These are phyloP conservation scores for Aspergillus hortae DNA, from an alignment of 2,329 filamentous ascomycete genomes.

Conservation along the genomic window DNA sequence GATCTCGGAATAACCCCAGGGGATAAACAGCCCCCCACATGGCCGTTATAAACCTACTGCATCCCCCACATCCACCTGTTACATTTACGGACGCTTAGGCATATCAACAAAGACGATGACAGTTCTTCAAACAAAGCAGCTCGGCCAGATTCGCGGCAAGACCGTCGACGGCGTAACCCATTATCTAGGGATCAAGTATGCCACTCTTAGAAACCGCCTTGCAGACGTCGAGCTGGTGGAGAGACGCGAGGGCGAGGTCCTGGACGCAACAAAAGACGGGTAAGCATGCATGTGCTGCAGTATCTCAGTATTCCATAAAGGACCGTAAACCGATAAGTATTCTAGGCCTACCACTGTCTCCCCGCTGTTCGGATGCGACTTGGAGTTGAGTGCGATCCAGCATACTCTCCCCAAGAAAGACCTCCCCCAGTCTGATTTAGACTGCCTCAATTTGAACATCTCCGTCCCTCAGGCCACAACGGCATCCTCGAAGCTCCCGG, in stretches of 20 bases:
- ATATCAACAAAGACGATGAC: conserved; percentile 1
- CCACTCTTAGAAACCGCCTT: conserved; percentile 30
- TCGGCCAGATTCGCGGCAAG: conserved; percentile 28
- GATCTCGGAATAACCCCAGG: too few relatives aligned
- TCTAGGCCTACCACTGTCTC: conserved; percentile 39
- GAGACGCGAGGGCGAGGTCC: conserved; percentile 18
- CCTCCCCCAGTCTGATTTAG: conserved; percentile 41
- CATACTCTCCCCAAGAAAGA: conserved; percentile 42
- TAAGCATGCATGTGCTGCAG: conserved; percentile 10
- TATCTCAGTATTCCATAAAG: too few relatives aligned
- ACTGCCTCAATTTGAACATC: conserved; percentile 54
- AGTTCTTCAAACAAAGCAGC: conserved; percentile 20
- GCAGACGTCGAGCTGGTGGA: conserved; percentile 32
- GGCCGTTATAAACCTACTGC: not conserved
- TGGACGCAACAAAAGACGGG: conserved; percentile 37
- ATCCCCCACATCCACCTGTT: not conserved
- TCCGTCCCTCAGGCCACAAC: conserved; percentile 37
- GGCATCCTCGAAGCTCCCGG: conserved; percentile 40
- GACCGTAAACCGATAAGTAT: not conserved
- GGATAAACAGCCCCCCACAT: not conserved
- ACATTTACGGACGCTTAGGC: not conserved
- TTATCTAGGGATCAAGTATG: conserved; percentile 39
- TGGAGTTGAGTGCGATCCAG: conserved; percentile 50
- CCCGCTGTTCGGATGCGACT: conserved; percentile 39
- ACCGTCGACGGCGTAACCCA: conserved; percentile 25